Base-by-base conservation (phyloP, 208 protist genomes). In the Trypanosoma conorhini region DNA sequence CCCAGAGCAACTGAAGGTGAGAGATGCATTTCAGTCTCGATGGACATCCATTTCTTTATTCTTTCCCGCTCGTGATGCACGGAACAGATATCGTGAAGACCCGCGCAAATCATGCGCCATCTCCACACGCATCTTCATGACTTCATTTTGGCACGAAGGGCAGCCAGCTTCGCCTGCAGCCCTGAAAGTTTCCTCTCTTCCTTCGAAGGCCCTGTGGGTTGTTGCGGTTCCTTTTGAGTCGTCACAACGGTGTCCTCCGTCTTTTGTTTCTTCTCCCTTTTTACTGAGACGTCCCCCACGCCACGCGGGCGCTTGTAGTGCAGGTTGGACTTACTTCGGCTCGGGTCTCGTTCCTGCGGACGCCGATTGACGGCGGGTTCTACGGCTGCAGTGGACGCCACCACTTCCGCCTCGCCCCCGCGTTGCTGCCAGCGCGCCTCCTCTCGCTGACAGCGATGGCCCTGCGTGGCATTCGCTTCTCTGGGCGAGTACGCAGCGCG, bases 131-230 rank as follows among this genome's bases (percentile, higher is more conserved):
- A 38, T 46, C 12, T 12, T 7, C 31, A 51, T 76, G 48, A 72
- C 44, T 90, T 83, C 72, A 96, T 86, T 70, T 94, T 96, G 26
- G 83, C 81, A 62, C 89, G 85, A 24, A 96, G 80, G 9, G 87
- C 86, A 5, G 79, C 79, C 9, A 96, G 67, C 62, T 88, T 90
- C n/a, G 91, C 88, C 74, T 96, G 88, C 42, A 96, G 76, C 10
- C 87, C 88, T 21, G 74, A 85, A 19, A 96, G 80, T 71, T 96
- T 96, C 13, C 83, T 67, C 63, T 93, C 91, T 67, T 92, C 85
- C 72, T 91, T 96, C 38, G 82, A 83, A 12, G 83, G 87, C 65
- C 72, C 76, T 8, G 81, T 75, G 22, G 77, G 82, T 46, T 48
- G 31, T 62, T 24, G 21, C 21, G 44, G 35, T 59, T 58, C 63